These are phyloP conservation scores for Parietaria judaica DNA, from an alignment of 306 rosid genomes.

Conservation along the genomic window DNA sequence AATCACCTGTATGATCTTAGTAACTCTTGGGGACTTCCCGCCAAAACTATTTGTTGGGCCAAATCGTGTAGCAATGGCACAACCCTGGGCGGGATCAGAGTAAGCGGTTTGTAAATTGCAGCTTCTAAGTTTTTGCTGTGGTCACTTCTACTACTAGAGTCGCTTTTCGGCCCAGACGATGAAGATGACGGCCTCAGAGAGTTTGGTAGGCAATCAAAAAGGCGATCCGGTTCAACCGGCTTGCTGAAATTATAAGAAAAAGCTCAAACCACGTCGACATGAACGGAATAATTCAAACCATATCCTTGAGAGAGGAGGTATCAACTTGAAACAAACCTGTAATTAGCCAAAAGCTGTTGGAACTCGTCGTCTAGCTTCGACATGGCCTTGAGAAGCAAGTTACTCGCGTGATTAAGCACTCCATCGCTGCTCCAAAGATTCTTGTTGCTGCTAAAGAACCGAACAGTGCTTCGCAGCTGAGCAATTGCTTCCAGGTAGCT, in stretches of 20 bases:
- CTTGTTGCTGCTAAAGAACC: constrained; percentile 59
- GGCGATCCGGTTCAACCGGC: constrained; percentile 95
- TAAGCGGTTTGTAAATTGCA: constrained; percentile 44
- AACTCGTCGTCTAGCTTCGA: constrained; percentile 93
- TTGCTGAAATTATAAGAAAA: constrained; percentile 52
- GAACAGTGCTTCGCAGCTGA: constrained; percentile 51
- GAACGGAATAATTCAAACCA: neutral
- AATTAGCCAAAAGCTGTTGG: constrained; percentile 65
- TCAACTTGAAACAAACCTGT: constrained; percentile 44
- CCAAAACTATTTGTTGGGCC: constrained; percentile 76
- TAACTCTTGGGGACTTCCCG: constrained; percentile 86
- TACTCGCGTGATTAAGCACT: constrained; percentile 60
- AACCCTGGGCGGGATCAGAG: constrained; percentile 86
- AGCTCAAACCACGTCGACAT: neutral
- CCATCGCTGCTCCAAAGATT: constrained; percentile 49
- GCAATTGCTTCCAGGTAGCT: constrained; percentile 80
- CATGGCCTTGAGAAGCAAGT: constrained; percentile 76
- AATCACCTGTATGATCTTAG: constrained; percentile 61
- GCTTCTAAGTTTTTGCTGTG: constrained; percentile 34
- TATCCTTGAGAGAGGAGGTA: constrained; percentile 1
- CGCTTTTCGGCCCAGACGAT: constrained; percentile 32
- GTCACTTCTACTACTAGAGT: constrained; percentile 40
- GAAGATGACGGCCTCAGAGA: constrained; percentile 68
- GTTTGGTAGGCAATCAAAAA: constrained; percentile 78
- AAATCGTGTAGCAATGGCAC: constrained; percentile 82